These are phyloP conservation scores for Colletotrichum sp. DNA, from an alignment of 2,329 filamentous ascomycete genomes.

Conservation along the genomic window DNA sequence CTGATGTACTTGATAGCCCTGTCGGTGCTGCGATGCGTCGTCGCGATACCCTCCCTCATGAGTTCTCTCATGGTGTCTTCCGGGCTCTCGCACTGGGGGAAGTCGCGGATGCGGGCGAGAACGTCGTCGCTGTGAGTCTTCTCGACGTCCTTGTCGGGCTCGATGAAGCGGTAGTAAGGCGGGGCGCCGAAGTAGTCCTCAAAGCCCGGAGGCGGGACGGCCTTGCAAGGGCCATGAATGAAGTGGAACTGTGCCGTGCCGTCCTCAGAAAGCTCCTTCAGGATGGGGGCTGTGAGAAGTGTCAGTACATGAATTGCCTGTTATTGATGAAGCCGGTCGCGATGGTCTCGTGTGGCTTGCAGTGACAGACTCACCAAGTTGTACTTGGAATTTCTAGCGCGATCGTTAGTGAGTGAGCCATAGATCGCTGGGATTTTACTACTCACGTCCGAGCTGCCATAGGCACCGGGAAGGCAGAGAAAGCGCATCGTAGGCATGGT, in stretches of 20 bases:
- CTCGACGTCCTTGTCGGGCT: slow-evolving; percentile 50
- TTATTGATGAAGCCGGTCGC: background rate
- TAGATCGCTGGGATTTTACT: slow-evolving; percentile 1
- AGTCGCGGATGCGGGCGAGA: slow-evolving; percentile 56
- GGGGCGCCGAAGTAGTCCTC: slow-evolving; percentile 62
- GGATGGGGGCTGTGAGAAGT: slow-evolving; percentile 48
- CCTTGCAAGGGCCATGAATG: slow-evolving; percentile 54
- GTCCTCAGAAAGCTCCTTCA: slow-evolving; percentile 51
- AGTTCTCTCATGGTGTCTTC: slow-evolving; percentile 62
- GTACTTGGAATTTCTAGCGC: slow-evolving; percentile 59
- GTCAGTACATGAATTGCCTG: slow-evolving; percentile 16
- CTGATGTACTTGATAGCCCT: slow-evolving; percentile 46
- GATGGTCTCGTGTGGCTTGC: background rate
- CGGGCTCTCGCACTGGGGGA: slow-evolving; percentile 54
- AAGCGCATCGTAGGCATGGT: slow-evolving; percentile 51
- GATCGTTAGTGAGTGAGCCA: slow-evolving; percentile 9
- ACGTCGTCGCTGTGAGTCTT: slow-evolving; percentile 48
- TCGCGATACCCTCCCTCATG: slow-evolving; percentile 42
- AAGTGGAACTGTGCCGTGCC: slow-evolving; percentile 54
- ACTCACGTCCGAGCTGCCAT: slow-evolving; percentile 59
- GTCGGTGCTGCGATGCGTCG: slow-evolving; percentile 41
- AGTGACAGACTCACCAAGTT: slow-evolving; percentile 44
- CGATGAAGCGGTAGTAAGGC: slow-evolving; percentile 61
- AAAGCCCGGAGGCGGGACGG: slow-evolving; percentile 56
- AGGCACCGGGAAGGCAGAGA: slow-evolving; percentile 62